Base-by-base conservation (phyloP, 2,329 filamentous ascomycete species). In the Meredithiella fracta region DNA sequence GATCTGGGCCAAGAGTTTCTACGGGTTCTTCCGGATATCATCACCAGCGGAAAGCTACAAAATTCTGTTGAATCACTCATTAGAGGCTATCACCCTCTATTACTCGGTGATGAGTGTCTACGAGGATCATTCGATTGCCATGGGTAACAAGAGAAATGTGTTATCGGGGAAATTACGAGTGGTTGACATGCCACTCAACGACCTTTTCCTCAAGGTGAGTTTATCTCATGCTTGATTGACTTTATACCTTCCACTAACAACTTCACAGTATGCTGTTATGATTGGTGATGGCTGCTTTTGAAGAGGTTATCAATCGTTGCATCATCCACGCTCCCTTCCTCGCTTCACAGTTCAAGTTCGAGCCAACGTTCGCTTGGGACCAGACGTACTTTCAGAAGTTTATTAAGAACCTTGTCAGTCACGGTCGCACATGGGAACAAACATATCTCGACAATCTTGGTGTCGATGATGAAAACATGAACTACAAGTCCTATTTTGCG, bases 11-110 rank as follows among this genome's bases (percentile, higher is more conserved):
- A 71, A 73, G 29, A 80, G 80, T 38, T 65, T 71, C 55, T 75
- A 80, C 11, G 83, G 82, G 47, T 87, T 83, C 82, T 86, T 79
- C 64, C 77, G 82, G 63, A 73, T 88, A 44, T 26, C 56, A 29
- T 70, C 70, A 31, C 82, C 85, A 1, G 70, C 76, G n/a, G 63
- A 69, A 8, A 65, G 68, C 1, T 89, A 86, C 64, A 67, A 69
- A 53, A 62, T 67, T 4, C 77, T 78, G 26, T 82, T 77, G 65
- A 67, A 74, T 29, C 70, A 73, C 51, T 84, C 85, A 72, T 72
- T 75, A 53, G 74, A 84, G 64, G 82, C 79, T 1, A 76, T 85
- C 11, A 71, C 73, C 7, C 67, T 86, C 20, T 77, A 86, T 61
- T 85, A 85, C 64, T 75, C 73, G 54, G 65, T 85, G 2, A 69